A percentile compares a stretch with the other conserved stretches of the same genome.
These are phyloP conservation scores for Lentithecium fluviatile DNA, from an alignment of 495 filamentous ascomycete species.

Conservation along the genomic window DNA sequence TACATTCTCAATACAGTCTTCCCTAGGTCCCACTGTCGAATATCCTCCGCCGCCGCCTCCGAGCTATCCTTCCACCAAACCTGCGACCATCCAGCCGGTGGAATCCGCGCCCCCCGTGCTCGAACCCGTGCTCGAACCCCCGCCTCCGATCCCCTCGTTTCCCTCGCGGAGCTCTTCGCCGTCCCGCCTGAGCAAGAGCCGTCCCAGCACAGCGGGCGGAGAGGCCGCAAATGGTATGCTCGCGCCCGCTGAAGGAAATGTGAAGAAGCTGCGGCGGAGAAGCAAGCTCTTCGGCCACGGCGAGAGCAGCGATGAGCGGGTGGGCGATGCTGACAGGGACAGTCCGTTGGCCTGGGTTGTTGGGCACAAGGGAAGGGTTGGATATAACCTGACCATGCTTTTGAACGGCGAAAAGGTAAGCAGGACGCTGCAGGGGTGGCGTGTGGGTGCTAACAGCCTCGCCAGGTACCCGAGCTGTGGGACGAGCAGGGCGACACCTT, in stretches of 20 bases:
- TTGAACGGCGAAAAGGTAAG: conserved; percentile 33
- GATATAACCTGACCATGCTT: conserved; percentile 33
- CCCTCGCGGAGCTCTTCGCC: conserved; percentile 21
- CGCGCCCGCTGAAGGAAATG: conserved; percentile 1
- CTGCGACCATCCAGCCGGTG: conserved; percentile 14
- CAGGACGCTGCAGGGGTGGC: background rate
- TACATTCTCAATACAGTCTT: background rate
- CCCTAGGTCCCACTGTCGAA: background rate
- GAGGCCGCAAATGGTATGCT: conserved; percentile 8
- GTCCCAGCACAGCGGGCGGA: conserved; percentile 18
- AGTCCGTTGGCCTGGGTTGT: conserved; percentile 33
- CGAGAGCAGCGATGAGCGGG: conserved; percentile 26
- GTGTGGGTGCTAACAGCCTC: background rate
- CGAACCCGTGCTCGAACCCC: conserved; percentile 26
- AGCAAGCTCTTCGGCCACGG: conserved; percentile 25
- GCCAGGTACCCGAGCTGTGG: conserved; percentile 83
- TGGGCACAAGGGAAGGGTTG: conserved; percentile 29
- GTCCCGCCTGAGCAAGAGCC: conserved; percentile 1
- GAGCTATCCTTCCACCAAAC: background rate
- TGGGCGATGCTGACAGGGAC: conserved; percentile 2
- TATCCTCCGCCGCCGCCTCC: conserved; percentile 16
- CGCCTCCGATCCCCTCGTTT: conserved; percentile 11
- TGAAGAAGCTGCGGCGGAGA: conserved; percentile 25
- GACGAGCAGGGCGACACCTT: conserved; percentile 78
- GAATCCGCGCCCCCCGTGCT: conserved; percentile 13